Conservation (phyloP, 2,329 filamentous ascomycete genomes). For the Stachybotrys elegans region DNA sequence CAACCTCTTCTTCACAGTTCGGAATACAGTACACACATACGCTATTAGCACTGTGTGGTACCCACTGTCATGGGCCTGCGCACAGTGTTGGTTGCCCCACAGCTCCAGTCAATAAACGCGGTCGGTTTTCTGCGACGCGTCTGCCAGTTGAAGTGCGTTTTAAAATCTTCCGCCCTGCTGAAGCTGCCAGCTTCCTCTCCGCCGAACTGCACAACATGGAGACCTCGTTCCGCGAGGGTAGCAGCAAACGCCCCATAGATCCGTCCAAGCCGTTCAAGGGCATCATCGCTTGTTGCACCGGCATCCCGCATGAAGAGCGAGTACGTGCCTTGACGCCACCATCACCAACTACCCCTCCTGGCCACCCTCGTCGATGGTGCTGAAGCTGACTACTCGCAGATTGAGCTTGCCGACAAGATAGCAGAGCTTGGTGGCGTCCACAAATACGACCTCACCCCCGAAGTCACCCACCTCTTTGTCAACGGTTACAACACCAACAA, state of each 20-base stretch:
- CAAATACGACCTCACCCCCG: conserved; percentile 88
- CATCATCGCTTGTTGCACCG: conserved; percentile 82
- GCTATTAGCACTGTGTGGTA: too few relatives aligned
- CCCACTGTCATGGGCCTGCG: too few relatives aligned
- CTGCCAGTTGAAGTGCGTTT: not conserved
- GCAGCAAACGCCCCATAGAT: conserved; percentile 38
- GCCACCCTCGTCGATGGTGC: conserved; percentile 3
- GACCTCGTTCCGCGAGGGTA: conserved; percentile 19
- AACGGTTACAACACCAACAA: conserved; percentile 87
- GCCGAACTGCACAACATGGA: conserved; percentile 16
- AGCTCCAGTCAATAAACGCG: too few relatives aligned
- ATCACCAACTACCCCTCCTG: not conserved
- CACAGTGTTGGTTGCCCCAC: too few relatives aligned
- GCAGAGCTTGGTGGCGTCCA: conserved; percentile 80
- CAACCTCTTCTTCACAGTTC: too few relatives aligned
- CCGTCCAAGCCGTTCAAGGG: conserved; percentile 61
- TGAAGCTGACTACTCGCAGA: conserved; percentile 23
- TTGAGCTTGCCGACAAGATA: conserved; percentile 58
- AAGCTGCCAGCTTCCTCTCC: not conserved
- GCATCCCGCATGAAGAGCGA: conserved; percentile 71
- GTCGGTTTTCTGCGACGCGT: too few relatives aligned
- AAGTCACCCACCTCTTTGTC: conserved; percentile 91
- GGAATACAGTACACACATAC: too few relatives aligned
- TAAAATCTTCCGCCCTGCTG: not conserved
- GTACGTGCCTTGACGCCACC: too few relatives aligned